Base-by-base conservation (phyloP, 139 green algal genomes). In the Nannochloris sp. region DNA sequence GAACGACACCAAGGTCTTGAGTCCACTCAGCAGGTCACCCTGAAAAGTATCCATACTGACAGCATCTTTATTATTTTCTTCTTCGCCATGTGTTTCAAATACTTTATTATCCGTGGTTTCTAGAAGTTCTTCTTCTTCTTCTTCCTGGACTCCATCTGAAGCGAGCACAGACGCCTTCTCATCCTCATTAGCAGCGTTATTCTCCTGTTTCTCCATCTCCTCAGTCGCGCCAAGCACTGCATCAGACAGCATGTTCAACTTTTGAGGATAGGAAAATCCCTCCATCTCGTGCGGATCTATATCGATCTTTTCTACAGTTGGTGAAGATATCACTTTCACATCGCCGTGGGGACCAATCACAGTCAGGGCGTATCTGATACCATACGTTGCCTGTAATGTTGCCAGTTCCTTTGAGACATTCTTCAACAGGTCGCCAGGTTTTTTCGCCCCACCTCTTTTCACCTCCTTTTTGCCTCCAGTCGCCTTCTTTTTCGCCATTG, bases 321-420 rank as follows among this genome's bases (percentile, higher is more conserved):
- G 46, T 19, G 56, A 72, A 4, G 66, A 64, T 14, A 67, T 3
- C 19, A 72, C 55, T 44, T 72, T 44, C 66, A 72, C 12, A 27
- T 56, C n/a, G 0, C 56, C 48, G 7, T 58, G 27, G 3, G 15
- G 15, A 19, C 40, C 23, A 23, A 67, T 21, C 2, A 72, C 25
- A 6, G 66, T 72, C 11, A 72, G 66, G 2, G 55, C 58, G 37
- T 67, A 72, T 23, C 61, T 51, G 15, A 65, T 25, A 27, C 56
- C 66, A 34, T 56, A 72, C 55, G 61, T 34, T 21, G 57, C 66
- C n/a, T 44, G 63, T 27, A 72, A 40, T 40, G 57, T 44, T 16
- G 56, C 56, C 37, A 72, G 50, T 40, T 72, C 37, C 23, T 53
- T 53, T 53, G 46, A 53, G n/a, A 53, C 46, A 53, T 53, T 53